phyloP scores from a whole-genome alignment of 1,139 yeast species.

The Saccharomyces hybrid region DNA sequence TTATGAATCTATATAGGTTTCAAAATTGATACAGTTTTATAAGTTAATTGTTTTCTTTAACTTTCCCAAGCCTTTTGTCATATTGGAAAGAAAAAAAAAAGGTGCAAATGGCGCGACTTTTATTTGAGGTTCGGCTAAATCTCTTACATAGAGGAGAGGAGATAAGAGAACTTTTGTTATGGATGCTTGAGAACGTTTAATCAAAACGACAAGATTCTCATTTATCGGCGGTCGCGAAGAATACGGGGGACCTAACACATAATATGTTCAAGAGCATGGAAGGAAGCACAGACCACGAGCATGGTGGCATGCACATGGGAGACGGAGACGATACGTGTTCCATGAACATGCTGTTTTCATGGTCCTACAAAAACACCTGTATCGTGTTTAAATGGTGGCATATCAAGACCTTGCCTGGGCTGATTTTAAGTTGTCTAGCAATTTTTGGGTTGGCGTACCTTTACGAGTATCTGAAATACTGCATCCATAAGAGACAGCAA shows the following conservation, averaged over 20 bases:
- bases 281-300: conserved; percentile 4
- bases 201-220: background rate
- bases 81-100: background rate
- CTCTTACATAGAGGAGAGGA: too few species aligned
- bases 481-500: conserved; percentile 24
- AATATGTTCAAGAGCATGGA: background rate
- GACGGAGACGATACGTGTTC: conserved; percentile 38
- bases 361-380: conserved; percentile 70
- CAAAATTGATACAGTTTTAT: conserved; percentile 16
- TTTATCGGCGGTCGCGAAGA: background rate
- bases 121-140: too few species aligned
- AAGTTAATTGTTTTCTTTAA: background rate
- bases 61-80: too few species aligned
- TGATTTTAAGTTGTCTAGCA: conserved; percentile 45
- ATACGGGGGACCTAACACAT: too few species aligned
- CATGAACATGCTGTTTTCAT: conserved; percentile 75
- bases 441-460: conserved; percentile 46
- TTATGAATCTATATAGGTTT: conserved; percentile 21
- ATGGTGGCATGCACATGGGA: conserved; percentile 24
- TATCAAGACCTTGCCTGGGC: conserved; percentile 44
- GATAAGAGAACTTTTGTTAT: too few species aligned
- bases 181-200: background rate
- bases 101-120: background rate
- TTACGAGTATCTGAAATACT: conserved; percentile 51
- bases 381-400: conserved; percentile 78